Evolutionary conservation across 148 eudicot genomes (phyloP).

Genomic region (Silene uniflora): DNA sequence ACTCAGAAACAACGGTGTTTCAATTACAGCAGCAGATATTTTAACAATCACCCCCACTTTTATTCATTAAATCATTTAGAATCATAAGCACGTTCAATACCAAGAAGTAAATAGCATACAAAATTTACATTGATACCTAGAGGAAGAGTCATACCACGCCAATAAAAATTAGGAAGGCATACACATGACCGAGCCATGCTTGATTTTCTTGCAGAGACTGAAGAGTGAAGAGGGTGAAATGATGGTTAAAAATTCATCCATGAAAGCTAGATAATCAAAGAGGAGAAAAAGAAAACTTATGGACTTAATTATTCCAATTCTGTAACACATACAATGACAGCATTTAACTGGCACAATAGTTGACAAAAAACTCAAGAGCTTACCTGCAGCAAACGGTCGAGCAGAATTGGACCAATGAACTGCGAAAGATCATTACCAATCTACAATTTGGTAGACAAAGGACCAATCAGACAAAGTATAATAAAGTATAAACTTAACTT

Average conservation of each 20-base stretch:
- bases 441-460: slow-evolving; percentile 29
- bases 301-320: neutral
- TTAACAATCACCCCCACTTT: neutral
- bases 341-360: neutral
- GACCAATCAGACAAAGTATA: neutral
- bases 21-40: neutral
- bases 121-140: neutral
- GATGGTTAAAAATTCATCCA: neutral
- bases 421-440: slow-evolving; percentile 64
- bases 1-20: neutral
- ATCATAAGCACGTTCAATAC: neutral
- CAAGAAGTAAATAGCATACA: neutral
- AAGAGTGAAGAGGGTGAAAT: slow-evolving; percentile 5
- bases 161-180: slow-evolving; percentile 18
- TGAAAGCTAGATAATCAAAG: neutral
- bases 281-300: neutral
- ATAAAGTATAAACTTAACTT: neutral
- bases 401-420: slow-evolving; percentile 50
- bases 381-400: slow-evolving; percentile 48
- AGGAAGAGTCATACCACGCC: slow-evolving; percentile 20
- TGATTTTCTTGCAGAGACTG: slow-evolving; percentile 17
- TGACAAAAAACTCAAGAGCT: slow-evolving; percentile 7
- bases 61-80: neutral
- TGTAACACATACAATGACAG: neutral
- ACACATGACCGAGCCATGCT: slow-evolving; percentile 20